These are phyloP conservation scores for Dothiorella sarmentorum DNA, from an alignment of 2,329 filamentous ascomycete genomes.

Conservation along the genomic window DNA sequence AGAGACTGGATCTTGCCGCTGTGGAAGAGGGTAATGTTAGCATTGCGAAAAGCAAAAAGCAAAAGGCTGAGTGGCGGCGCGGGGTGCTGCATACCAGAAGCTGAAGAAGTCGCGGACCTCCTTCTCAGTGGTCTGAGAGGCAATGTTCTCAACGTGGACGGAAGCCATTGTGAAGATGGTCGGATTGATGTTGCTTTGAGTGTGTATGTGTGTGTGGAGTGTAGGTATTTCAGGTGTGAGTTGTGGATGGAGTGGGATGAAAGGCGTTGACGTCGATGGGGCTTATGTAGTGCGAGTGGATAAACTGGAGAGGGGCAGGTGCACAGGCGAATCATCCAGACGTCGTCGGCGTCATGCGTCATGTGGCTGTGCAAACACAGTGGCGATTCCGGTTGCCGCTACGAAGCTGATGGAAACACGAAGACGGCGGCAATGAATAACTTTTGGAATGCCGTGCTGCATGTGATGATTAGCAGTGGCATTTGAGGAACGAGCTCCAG, in stretches of 20 bases:
- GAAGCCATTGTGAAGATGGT: constrained; percentile 52
- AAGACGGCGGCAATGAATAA: not conserved
- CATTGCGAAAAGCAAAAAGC: not conserved
- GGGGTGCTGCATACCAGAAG: constrained; percentile 67
- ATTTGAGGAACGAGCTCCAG: not conserved
- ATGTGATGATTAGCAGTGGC: not conserved
- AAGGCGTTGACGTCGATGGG: constrained; percentile 4
- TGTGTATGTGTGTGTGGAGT: constrained; percentile 7
- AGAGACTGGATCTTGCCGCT: constrained; percentile 90
- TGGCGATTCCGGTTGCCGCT: not conserved
- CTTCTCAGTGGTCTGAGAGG: constrained; percentile 74
- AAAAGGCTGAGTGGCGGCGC: not conserved
- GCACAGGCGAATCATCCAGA: constrained; percentile 10
- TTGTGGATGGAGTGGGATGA: not conserved
- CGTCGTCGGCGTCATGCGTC: constrained; percentile 10
- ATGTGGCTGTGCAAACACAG: constrained; percentile 5
- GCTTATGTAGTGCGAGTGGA: constrained; percentile 8
- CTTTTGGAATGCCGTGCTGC: not conserved
- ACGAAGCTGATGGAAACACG: not conserved
- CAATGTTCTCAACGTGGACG: constrained; percentile 88
- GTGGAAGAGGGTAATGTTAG: constrained; percentile 24
- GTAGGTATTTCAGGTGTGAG: not conserved
- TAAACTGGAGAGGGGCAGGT: constrained; percentile 4
- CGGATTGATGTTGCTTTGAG: not conserved
- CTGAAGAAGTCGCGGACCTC: constrained; percentile 97